Base-by-base conservation (phyloP, 176 grass and related monocot species). In the Saccharum officinarum region DNA sequence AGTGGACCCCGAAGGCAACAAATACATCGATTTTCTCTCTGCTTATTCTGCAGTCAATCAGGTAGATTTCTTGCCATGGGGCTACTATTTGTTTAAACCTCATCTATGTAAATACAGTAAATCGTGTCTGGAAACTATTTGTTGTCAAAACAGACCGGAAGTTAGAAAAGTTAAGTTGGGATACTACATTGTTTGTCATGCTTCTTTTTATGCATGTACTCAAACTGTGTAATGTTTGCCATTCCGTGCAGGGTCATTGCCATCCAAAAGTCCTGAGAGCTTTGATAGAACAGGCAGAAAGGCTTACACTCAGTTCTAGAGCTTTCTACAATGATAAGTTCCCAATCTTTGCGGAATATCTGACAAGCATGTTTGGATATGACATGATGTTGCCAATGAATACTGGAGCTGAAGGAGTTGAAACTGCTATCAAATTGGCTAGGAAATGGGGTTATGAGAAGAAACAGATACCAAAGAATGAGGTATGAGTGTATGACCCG, bases 361-460 rank as follows among this genome's bases (percentile, higher is more conserved):
- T 98, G 45, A 95, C 89, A 10, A 83, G 82, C 64, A 87, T 98
- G 91, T 98, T 98, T 92, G 91, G 93, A 67, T 95, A 95, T 76
- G 93, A 98, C 26, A 98, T 98, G 96, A 84, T 95, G 96, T 60
- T 98, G 68, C 96, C 96, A 12, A 98, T 98, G 96, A 98, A 98
- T 88, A 95, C 93, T 86, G 97, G 97, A 59, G 97, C 97, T 82
- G 97, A 95, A 86, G 97, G 97, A 85, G 93, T 95, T 52, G 97
- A 98, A 88, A 98, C 93, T 8, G 97, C 97, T 82, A 87, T 98
- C 81, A 98, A 98, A 38, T 62, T 98, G 78, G 97, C 90, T 78
- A 84, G 93, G 50, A 98, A 98, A 92, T 98, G 97, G 97, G 93
- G 97, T 71, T 98, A 98, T 54, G 86, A 95, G 85, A 98, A 95